These are phyloP conservation scores for Alliaria petiolata DNA, from an alignment of 345 rosid species.

Conservation along the genomic window DNA sequence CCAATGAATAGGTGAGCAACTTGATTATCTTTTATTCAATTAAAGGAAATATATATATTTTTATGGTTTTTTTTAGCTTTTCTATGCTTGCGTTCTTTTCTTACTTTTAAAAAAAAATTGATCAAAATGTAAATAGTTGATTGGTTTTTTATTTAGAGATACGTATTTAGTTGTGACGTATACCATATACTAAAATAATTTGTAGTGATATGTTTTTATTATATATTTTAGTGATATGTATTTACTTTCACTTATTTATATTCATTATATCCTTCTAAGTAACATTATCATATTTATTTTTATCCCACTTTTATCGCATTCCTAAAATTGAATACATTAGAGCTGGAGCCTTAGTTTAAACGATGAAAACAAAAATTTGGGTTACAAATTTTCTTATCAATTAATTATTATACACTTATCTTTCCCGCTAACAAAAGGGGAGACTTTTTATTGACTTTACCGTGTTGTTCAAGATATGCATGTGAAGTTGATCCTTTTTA, in stretches of 20 bases:
- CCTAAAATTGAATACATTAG: not conserved
- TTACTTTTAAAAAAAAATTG: no score
- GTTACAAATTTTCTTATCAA: not conserved
- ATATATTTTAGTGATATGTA: no score
- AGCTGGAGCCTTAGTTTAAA: not conserved
- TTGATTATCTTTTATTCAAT: not conserved
- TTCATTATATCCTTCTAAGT: no score
- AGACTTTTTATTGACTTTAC: slow-evolving; percentile 22
- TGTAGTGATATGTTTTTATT: not conserved
- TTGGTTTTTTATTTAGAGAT: not conserved
- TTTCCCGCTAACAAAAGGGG: slow-evolving; percentile 10
- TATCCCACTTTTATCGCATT: not conserved
- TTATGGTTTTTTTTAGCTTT: not conserved
- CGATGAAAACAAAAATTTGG: no score
- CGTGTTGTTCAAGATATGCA: slow-evolving; percentile 33
- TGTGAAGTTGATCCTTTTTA: slow-evolving; percentile 25
- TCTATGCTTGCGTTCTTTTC: no score
- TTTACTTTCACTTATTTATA: no score
- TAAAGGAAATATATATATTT: not conserved
- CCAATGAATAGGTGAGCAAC: not conserved
- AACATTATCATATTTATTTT: not conserved
- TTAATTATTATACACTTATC: not conserved
- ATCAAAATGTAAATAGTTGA: not conserved
- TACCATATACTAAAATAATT: not conserved
- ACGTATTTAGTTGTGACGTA: not conserved